A percentile compares a stretch with the other conserved stretches of the same genome.
Conservation (phyloP, 2,329 filamentous ascomycete species). For the Colletotrichum costaricense region DNA sequence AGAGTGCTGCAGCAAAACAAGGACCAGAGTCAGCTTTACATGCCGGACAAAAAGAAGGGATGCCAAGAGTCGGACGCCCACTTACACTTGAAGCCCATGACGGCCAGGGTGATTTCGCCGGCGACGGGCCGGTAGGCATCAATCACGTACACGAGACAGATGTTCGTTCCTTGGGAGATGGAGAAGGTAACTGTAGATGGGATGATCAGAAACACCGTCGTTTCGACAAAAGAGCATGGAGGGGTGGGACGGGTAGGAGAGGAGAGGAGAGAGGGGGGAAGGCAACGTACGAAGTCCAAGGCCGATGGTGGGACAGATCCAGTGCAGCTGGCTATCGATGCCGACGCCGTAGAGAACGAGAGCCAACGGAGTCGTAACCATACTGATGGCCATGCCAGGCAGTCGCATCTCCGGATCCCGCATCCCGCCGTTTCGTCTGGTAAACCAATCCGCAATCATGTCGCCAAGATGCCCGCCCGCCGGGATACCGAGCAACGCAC, state of each 20-base stretch:
- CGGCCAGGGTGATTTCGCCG: constrained; percentile 64
- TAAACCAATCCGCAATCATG: constrained; percentile 59
- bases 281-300: constrained; percentile 60
- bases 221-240: not conserved
- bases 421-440: constrained; percentile 64
- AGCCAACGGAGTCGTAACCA: constrained; percentile 60
- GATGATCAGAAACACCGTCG: constrained; percentile 19
- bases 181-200: constrained; percentile 60
- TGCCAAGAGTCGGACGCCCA: not conserved
- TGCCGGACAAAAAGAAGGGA: not conserved
- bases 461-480: constrained; percentile 61
- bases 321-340: constrained; percentile 58
- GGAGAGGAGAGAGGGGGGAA: no score
- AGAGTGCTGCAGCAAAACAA: constrained; percentile 50
- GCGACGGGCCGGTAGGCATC: constrained; percentile 68
- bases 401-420: constrained; percentile 72
- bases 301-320: constrained; percentile 67
- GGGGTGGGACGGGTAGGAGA: not conserved
- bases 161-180: constrained; percentile 65
- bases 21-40: constrained; percentile 22
- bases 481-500: constrained; percentile 60
- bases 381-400: constrained; percentile 61
- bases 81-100: constrained; percentile 66
- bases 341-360: constrained; percentile 60
- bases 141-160: constrained; percentile 67